phyloP scores from a whole-genome alignment of 306 rosid species.

The Prosopis cineraria region DNA sequence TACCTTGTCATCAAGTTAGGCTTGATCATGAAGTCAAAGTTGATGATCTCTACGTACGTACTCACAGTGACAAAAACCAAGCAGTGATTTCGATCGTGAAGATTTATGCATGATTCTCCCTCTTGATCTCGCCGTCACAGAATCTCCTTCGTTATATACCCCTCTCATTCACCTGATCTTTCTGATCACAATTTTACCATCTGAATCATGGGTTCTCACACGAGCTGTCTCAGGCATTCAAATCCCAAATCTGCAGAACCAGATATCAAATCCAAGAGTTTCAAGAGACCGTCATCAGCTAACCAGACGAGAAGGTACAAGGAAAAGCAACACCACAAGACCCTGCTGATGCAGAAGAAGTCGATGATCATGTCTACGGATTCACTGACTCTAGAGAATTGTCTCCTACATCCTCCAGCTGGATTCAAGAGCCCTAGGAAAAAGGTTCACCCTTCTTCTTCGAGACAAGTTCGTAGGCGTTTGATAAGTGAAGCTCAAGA shows the following conservation, averaged over 20 bases:
- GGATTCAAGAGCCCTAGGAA: conserved; percentile 28
- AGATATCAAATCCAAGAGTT: conserved; percentile 3
- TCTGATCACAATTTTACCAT: background rate
- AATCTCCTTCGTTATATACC: conserved; percentile 11
- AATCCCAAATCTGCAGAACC: background rate
- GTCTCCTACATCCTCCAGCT: conserved; percentile 30
- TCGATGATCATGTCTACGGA: background rate
- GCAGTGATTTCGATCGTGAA: conserved; percentile 12
- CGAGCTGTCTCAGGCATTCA: conserved; percentile 4
- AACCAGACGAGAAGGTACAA: background rate
- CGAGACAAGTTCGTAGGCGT: background rate
- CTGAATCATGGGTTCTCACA: conserved; percentile 37
- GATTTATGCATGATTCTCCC: conserved; percentile 10
- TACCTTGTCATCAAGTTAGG: background rate
- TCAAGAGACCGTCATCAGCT: background rate
- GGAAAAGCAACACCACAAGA: conserved; percentile 12
- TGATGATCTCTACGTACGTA: too few species aligned
- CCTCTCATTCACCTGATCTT: background rate
- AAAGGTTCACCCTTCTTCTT: conserved; percentile 41
- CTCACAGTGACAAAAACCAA: conserved; percentile 29
- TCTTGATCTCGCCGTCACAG: conserved; percentile 35
- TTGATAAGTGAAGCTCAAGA: conserved; percentile 35
- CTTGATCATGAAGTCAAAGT: background rate
- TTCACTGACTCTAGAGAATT: conserved; percentile 26
- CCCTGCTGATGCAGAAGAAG: conserved; percentile 12